phyloP scores from a whole-genome alignment of 352 stramenopile genomes.

The Phytophthora sansomeana region DNA sequence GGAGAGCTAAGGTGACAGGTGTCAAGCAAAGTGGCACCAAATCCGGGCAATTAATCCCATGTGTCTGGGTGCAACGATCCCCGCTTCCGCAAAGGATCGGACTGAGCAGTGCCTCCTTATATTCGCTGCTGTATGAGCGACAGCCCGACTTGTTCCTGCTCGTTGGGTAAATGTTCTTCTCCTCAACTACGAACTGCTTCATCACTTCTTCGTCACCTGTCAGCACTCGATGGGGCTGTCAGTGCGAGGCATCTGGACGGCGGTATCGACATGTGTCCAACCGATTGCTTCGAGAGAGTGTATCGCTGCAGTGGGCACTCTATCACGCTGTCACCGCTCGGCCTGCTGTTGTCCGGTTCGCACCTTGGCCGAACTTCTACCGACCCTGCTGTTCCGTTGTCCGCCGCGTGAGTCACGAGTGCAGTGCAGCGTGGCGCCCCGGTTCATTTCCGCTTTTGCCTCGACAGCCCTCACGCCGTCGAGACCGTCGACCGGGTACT shows the following conservation, averaged over 20 bases:
- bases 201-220: constrained; percentile 9
- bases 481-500: constrained; percentile 1
- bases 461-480: constrained; percentile 1
- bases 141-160: neutral
- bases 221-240: constrained; percentile 8
- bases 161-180: neutral
- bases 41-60: constrained; percentile 36
- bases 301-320: neutral
- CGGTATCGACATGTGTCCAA: constrained; percentile 27
- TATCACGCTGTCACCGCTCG: constrained; percentile 29
- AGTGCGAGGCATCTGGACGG: constrained; percentile 17
- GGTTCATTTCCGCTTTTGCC: constrained; percentile 31
- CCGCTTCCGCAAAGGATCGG: constrained; percentile 18
- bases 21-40: constrained; percentile 18
- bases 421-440: constrained; percentile 6
- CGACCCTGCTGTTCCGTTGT: constrained; percentile 35
- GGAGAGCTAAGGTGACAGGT: constrained; percentile 6
- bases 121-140: constrained; percentile 8
- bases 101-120: neutral
- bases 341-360: constrained; percentile 31
- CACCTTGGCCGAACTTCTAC: constrained; percentile 32
- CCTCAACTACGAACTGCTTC: neutral
- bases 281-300: constrained; percentile 35
- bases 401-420: constrained; percentile 23
- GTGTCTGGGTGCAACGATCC: constrained; percentile 38